Percentiles rank a stretch among this genome's conserved stretches.
Evolutionary conservation across 2,329 filamentous ascomycete species (phyloP).

Genomic region (Colletotrichum caudatum): DNA sequence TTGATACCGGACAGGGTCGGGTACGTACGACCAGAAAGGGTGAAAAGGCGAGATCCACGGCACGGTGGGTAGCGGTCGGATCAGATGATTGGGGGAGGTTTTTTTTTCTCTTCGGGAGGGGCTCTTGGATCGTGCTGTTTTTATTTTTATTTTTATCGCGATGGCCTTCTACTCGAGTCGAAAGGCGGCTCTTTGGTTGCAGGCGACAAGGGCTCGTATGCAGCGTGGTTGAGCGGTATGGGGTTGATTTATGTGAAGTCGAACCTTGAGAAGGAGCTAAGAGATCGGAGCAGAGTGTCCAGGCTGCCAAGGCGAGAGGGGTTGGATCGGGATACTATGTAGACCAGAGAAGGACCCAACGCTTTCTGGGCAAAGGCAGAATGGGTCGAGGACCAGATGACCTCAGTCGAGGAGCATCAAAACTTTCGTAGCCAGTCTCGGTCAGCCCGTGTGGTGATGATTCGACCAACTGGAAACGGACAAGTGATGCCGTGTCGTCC

Average conservation of each 20-base stretch:
- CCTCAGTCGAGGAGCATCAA: conserved; percentile 37
- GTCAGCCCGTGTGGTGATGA: conserved; percentile 40
- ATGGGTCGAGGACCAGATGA: conserved; percentile 25
- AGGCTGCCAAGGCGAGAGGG: conserved; percentile 19
- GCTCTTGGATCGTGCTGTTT: conserved; percentile 18
- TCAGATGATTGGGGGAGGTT: conserved; percentile 27
- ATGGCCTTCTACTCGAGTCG: conserved; percentile 31
- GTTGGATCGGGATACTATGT: conserved; percentile 14
- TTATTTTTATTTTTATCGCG: not conserved
- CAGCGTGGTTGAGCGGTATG: conserved; percentile 30
- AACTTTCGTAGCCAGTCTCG: conserved; percentile 38
- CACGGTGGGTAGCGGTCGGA: conserved; percentile 31
- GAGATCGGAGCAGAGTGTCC: conserved; percentile 34
- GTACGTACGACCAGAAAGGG: conserved; percentile 5
- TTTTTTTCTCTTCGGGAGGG: not conserved
- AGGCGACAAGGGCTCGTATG: conserved; percentile 30
- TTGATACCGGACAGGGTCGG: not conserved
- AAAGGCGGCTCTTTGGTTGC: conserved; percentile 35
- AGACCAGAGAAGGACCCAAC: conserved; percentile 22
- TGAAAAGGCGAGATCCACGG: conserved; percentile 32
- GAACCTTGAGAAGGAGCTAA: conserved; percentile 31
- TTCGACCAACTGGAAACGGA: conserved; percentile 41
- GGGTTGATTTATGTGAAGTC: conserved; percentile 38
- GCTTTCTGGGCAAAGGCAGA: conserved; percentile 27
- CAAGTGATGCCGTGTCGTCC: conserved; percentile 28